These are phyloP conservation scores for Tuber indicum DNA, from an alignment of 495 filamentous ascomycete species.

Conservation along the genomic window DNA sequence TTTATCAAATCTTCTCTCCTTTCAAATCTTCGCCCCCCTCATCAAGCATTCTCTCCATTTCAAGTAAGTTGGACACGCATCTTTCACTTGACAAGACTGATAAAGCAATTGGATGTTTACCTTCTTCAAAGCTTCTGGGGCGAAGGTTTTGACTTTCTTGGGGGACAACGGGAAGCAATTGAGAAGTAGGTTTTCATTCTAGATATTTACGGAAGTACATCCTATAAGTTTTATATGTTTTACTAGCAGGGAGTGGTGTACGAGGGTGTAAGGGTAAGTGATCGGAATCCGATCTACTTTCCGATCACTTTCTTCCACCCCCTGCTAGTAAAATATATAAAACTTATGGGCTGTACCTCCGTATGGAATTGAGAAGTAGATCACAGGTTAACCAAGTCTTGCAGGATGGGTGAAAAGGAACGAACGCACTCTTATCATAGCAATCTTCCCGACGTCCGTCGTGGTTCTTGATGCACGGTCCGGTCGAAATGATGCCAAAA, in stretches of 20 bases:
- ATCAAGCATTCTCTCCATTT: not conserved
- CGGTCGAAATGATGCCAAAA: not conserved
- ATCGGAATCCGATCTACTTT: too few relatives aligned
- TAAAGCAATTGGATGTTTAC: not conserved
- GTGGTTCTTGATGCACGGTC: not conserved
- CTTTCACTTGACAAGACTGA: not conserved
- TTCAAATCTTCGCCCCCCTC: too few relatives aligned
- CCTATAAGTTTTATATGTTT: too few relatives aligned
- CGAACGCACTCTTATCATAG: not conserved
- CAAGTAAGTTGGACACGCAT: not conserved
- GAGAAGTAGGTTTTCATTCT: too few relatives aligned
- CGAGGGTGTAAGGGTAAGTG: too few relatives aligned
- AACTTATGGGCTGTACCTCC: not conserved
- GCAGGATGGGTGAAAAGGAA: not conserved
- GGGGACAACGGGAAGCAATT: not conserved
- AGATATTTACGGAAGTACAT: too few relatives aligned
- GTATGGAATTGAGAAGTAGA: not conserved
- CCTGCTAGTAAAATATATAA: too few relatives aligned
- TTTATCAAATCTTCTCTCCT: too few relatives aligned
- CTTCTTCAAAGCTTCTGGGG: not conserved
- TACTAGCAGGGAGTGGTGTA: too few relatives aligned
- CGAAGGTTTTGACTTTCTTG: not conserved
- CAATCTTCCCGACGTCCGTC: not conserved
- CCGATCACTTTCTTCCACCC: too few relatives aligned
- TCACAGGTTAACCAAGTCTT: not conserved